Evolutionary conservation across 805 yeast genomes (phyloP), one percentile per base, ranked within the genome.

Genomic region (Cyberlindnera nakhonratchasimensis): DNA sequence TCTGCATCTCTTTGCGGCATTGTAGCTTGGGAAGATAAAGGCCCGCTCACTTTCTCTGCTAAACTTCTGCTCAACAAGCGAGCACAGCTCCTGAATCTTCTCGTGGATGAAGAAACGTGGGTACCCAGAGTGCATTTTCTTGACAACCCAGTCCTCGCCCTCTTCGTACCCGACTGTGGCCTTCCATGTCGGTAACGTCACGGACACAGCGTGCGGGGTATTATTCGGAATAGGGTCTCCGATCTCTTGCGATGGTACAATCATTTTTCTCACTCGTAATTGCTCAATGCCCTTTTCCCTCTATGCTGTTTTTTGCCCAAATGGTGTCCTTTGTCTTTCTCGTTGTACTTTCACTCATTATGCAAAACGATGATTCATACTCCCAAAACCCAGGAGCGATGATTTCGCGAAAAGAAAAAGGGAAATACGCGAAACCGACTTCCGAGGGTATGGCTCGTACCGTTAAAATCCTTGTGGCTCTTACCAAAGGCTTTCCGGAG

Each of bases 181-280:
- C 37, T 79, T 84, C 99, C 98, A 93, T 0, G 96, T 86, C 7
- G 99, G 99, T 25, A 91, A 71, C 2, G 96, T 86, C 35, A 91
- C 97, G 11, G 96, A 86, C 2, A 91, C 96, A 0, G 97, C 96
- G 63, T 93, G 98, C 3, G 83, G 80, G 0, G 95, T 83, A 60
- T 87, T 82, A 46, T 86, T 82, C 3, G 99, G 97, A 45, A 93
- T 90, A 2, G 96, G 79, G 14, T 76, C 83, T 4, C 97, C 97
- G 14, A 88, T 75, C 39, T 52, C 57, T 44, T 58, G 61, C 2
- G 61, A 57, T 24, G 59, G 59, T 3, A 35, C n/a, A 8, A 30
- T 23, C 48, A 49, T 48, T 10, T 20, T 19, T 17, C 21, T 28
- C 36, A n/a, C 13, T 24, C n/a, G n/a, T n/a, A n/a, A n/a, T 28